A percentile compares a stretch with the other conserved stretches of the same genome.
Evolutionary conservation across 371 early-diverging fungal species (phyloP).

Genomic region (Rhizopus delemar): DNA sequence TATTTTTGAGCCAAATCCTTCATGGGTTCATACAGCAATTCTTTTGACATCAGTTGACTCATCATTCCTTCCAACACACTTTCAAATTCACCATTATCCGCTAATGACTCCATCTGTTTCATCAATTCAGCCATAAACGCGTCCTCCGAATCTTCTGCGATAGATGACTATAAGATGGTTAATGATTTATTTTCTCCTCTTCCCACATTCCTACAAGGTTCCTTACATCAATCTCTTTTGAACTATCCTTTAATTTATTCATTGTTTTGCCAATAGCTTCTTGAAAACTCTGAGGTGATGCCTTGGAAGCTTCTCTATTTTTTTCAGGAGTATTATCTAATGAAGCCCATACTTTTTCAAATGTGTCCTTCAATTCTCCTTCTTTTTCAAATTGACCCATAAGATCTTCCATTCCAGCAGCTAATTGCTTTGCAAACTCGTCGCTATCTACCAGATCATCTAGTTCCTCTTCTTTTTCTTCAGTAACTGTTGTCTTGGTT

Average conservation of each 20-base stretch:
- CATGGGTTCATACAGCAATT: conserved; percentile 93
- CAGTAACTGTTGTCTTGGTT: conserved; percentile 14
- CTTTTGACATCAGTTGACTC: conserved; percentile 88
- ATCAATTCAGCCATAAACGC: conserved; percentile 85
- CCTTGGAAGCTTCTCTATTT: conserved; percentile 8
- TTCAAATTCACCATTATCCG: conserved; percentile 81
- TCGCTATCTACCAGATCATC: conserved; percentile 59
- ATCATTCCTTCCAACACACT: conserved; percentile 86
- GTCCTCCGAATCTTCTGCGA: conserved; percentile 64
- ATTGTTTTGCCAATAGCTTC: conserved; percentile 82
- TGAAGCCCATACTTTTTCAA: conserved; percentile 64
- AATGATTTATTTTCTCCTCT: background rate
- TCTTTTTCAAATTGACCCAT: conserved; percentile 57
- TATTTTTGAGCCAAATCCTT: conserved; percentile 82
- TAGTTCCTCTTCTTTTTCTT: conserved; percentile 24
- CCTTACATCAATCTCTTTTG: conserved; percentile 78
- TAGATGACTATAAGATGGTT: conserved; percentile 53
- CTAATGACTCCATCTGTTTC: conserved; percentile 84
- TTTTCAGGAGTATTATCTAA: conserved; percentile 31
- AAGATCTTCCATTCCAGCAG: conserved; percentile 75
- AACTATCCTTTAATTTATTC: conserved; percentile 83
- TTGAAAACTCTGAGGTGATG: conserved; percentile 60
- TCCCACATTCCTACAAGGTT: background rate
- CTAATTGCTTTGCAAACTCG: conserved; percentile 78
- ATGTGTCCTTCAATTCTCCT: conserved; percentile 58